Evolutionary conservation across 257 asterid genomes (phyloP), one percentile per base, ranked within the genome.

Genomic region (Solanum piurae): DNA sequence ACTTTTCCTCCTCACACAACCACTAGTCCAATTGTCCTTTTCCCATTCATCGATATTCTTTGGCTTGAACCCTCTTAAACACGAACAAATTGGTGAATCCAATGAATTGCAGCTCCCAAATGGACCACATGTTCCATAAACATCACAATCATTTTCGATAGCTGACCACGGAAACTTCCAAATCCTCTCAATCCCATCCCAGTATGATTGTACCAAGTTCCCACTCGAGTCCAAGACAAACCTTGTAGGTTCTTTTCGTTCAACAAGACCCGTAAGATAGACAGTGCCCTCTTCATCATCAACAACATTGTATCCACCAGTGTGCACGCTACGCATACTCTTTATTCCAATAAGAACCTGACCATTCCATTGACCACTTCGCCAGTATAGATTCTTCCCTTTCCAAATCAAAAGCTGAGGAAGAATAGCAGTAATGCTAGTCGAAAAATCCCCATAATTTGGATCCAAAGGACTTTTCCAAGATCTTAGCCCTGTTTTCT

Each of bases 311-410:
- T 91, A 92, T 3, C 92, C 94, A 18, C 91, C 92, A 11, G 87
- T 91, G 69, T 91, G 92, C 6, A 93, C 92, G 1, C 91, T 88
- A n/a, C 88, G 90, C 94, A 91, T 90, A 23, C 88, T 33, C 87
- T 88, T 91, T 0, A 92, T 92, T 0, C 96, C 96, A 25, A 89
- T 76, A 4, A 93, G 90, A 52, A 93, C 91, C 87, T 88, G 88
- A 9, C 94, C 94, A 86, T 94, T 94, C 96, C 96, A 94, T 9
- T 92, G 92, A 3, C 94, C 94, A 37, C 92, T 91, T 75, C 92
- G 58, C 92, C 91, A 93, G 79, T 76, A 85, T 1, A 84, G 84
- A 4, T 76, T 72, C 21, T 89, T 89, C 23, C 87, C 83, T 1
- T 86, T n/a, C 91, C 90, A 83, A 9, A 46, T 84, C 34, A 71